Evolutionary conservation across 495 filamentous ascomycete species (phyloP).

Genomic region (Penicillium dipodomyicola): DNA sequence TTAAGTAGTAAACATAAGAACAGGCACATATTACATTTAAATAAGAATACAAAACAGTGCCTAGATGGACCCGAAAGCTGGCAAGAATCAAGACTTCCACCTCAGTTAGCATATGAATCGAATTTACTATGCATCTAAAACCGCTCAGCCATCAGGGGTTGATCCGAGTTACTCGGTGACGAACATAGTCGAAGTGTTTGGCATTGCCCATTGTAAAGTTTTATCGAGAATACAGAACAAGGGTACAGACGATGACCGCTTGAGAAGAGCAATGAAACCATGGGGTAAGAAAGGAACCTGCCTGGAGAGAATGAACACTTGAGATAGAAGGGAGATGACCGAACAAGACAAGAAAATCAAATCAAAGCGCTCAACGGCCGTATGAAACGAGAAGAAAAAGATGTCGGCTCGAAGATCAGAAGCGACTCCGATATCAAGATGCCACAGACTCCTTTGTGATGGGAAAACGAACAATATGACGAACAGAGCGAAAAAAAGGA

Average conservation of each 20-base stretch:
- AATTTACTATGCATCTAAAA: background rate
- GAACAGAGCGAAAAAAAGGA: conserved; percentile 14
- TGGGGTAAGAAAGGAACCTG: conserved; percentile 25
- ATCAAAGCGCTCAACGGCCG: conserved; percentile 27
- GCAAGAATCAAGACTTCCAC: background rate
- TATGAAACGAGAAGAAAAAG: conserved; percentile 14
- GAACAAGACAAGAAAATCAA: conserved; percentile 24
- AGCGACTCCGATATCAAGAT: conserved; percentile 25
- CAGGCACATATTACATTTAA: background rate
- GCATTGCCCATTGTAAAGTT: conserved; percentile 22
- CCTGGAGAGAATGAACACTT: conserved; percentile 17
- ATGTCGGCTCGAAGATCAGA: conserved; percentile 16
- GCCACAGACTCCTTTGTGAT: conserved; percentile 32
- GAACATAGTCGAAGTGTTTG: background rate
- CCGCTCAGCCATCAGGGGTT: background rate
- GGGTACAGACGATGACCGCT: conserved; percentile 25
- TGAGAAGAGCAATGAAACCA: conserved; percentile 25
- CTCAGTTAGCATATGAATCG: background rate
- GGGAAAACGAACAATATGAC: conserved; percentile 19
- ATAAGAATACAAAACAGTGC: background rate
- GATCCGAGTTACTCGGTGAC: background rate
- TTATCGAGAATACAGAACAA: conserved; percentile 23
- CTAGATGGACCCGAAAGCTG: no score
- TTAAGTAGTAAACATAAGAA: background rate
- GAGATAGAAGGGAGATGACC: conserved; percentile 23